These are phyloP conservation scores for Knoxdaviesia capensis DNA, from an alignment of 2,329 filamentous ascomycete species.

Conservation along the genomic window DNA sequence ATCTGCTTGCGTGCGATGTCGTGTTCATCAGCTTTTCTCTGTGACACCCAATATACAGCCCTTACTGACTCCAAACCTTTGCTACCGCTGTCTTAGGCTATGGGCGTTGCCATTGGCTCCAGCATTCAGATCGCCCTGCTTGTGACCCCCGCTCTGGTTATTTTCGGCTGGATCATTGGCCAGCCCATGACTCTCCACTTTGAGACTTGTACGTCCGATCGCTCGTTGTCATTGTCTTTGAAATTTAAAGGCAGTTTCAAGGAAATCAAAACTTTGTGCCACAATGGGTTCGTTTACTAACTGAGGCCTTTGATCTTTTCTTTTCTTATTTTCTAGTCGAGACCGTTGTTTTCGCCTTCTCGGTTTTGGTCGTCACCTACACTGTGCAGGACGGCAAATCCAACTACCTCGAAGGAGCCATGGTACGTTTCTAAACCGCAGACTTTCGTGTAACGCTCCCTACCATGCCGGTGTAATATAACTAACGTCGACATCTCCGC, in stretches of 20 bases:
- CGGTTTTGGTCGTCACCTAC: slow-evolving; percentile 55
- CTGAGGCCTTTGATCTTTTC: neutral
- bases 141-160: slow-evolving; percentile 61
- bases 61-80: too few species aligned
- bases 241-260: too few species aligned
- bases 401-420: slow-evolving; percentile 67
- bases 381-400: slow-evolving; percentile 65
- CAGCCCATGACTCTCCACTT: slow-evolving; percentile 62
- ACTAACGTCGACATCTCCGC: slow-evolving; percentile 10
- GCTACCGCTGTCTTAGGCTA: slow-evolving; percentile 19
- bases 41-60: too few species aligned
- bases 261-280: neutral
- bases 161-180: slow-evolving; percentile 59
- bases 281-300: neutral
- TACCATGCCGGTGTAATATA: neutral
- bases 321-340: slow-evolving; percentile 26
- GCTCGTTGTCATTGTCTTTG: too few species aligned
- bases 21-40: too few species aligned
- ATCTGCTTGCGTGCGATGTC: too few species aligned
- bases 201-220: slow-evolving; percentile 22
- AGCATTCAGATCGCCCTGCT: slow-evolving; percentile 69
- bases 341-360: slow-evolving; percentile 58
- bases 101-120: slow-evolving; percentile 65
- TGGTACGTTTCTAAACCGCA: slow-evolving; percentile 23
- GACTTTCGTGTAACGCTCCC: neutral